Evolutionary conservation across 78 protist species (phyloP), one percentile per base, ranked within the genome.

Genomic region (Dictyostelium firmibasis): DNA sequence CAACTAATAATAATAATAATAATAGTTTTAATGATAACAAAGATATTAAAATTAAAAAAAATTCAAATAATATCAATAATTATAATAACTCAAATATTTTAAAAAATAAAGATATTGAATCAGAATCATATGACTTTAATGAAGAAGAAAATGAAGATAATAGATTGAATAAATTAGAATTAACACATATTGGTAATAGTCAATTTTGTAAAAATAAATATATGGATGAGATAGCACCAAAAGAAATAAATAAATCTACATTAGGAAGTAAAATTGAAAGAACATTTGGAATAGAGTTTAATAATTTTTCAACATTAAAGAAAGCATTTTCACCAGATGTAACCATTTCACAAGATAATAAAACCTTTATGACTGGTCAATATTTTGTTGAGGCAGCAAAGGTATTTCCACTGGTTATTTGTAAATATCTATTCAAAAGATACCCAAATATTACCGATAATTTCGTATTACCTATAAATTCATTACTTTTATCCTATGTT

Each of bases 371-470:
- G 5, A 57, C 75, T 10, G 75, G 76, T 38, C 29, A 82, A 20
- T 20, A 57, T 29, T 50, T n/a, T 23, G 9, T 1, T 13, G 41
- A 44, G 10, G 86, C 70, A 2, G n/a, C 38, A 9, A 81, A 50
- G 53, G 38, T 89, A 20, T 44, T 89, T 1, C 70, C 86, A 89
- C 7, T 89, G 7, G 25, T 69, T 14, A 14, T 87, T 14, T 35
- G 64, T 9, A 89, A 47, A 89, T 81, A 78, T 50, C 36, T 89
- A 29, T 81, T 23, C 41, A 29, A 81, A 43, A 14, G 87, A 14
- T 89, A 35, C 33, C 87, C 94, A 41, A 69, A 69, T 18, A n/a
- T 89, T 5, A 81, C 87, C 1, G 82, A 79, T 44, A 25, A 20
- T 0, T 89, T 67, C 35, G 25, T 47, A 10, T 5, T 69, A 31